Base-by-base conservation (phyloP, 257 asterid species). In the Misopates orontium region DNA sequence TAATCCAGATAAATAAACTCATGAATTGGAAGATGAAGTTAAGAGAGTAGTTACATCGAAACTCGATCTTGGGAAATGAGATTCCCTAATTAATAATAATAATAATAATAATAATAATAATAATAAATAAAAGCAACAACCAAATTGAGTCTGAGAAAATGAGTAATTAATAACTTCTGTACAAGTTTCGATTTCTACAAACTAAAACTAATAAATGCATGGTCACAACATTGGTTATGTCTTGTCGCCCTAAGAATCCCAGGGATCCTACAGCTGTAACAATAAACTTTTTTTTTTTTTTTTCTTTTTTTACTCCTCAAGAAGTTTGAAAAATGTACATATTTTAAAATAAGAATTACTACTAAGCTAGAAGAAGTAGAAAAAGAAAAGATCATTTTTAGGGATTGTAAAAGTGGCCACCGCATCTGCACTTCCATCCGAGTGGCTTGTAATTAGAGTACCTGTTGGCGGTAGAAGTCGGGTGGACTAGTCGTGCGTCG, bases 401-500 rank as follows among this genome's bases (percentile, higher is more conserved):
- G 23, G 99, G 99, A 40, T 88, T 90, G 82, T 80, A 94, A 28
- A 90, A 74, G 57, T 86, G 88, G 69, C 88, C 91, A 36, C 68
- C 84, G 70, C 99, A 94, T 69, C 91, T 83, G 87, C 99, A 90
- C 70, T 90, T 90, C 99, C 99, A 94, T 0, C 96, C 99, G 3
- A 94, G 88, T 28, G 99, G 99, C 89, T 94, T 94, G 87, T 94
- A 94, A 84, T 94, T 90, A 17, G 99, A 88, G 86, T 94, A 90
- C 88, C 95, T 79, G 78, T 83, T 84, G 3, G 77, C 53, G 4
- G 78, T 47, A 4, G 83, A 59, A 16, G 65, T 24, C 10, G 3
- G 36, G 1, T 60, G 51, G 28, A 65, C 68, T 20, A 71, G 4
- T 28, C 7, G 36, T 3, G 3, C 78, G 78, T 60, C 64, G 80